These are phyloP conservation scores for Candida ficus DNA, from an alignment of 805 yeast genomes.

Conservation along the genomic window DNA sequence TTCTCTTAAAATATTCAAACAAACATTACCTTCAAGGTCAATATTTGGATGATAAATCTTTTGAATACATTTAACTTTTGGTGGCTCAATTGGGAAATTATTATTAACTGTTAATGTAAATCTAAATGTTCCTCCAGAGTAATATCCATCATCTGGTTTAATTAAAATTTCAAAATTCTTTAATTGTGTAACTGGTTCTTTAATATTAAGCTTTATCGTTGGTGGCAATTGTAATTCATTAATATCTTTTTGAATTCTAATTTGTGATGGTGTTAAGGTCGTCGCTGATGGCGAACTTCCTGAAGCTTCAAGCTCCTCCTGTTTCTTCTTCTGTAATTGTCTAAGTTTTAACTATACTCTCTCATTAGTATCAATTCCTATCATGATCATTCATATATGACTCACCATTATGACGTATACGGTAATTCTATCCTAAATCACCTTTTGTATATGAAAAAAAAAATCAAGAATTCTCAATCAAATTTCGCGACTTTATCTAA, in stretches of 20 bases:
- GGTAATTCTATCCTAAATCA: no score
- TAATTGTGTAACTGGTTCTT: constrained; percentile 40
- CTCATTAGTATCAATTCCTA: not conserved
- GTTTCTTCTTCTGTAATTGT: constrained; percentile 52
- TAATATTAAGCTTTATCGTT: constrained; percentile 46
- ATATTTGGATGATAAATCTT: constrained; percentile 92
- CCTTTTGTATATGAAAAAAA: no score
- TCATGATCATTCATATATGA: no score
- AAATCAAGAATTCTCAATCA: no score
- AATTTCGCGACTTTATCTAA: no score
- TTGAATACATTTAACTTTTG: constrained; percentile 67
- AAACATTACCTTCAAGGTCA: constrained; percentile 84
- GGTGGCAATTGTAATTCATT: constrained; percentile 62
- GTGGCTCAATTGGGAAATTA: constrained; percentile 89
- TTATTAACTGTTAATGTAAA: constrained; percentile 64
- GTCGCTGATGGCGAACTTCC: constrained; percentile 2
- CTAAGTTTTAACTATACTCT: constrained; percentile 46
- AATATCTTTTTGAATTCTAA: constrained; percentile 71
- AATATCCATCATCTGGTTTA: constrained; percentile 68
- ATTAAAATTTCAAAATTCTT: constrained; percentile 55
- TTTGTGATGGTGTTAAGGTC: constrained; percentile 51
- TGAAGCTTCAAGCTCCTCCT: constrained; percentile 34
- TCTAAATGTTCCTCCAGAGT: constrained; percentile 59
- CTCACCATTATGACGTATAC: no score
- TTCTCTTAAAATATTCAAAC: constrained; percentile 85